Evolutionary conservation across 108 stramenopile species (phyloP).

Genomic region (Nannochloropsis oceanica): DNA sequence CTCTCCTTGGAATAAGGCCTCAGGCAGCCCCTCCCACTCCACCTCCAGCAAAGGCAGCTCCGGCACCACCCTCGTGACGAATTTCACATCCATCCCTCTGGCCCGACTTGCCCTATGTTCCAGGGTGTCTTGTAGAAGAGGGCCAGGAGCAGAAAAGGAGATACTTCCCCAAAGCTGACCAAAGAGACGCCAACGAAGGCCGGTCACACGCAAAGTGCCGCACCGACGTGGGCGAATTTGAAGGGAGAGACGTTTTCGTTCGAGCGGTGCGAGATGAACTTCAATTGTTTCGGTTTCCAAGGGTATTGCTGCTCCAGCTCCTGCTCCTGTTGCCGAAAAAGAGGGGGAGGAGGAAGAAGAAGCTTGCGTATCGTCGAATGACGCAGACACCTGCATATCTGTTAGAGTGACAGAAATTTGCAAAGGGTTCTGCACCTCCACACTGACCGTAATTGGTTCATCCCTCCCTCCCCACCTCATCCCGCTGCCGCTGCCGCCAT

Average conservation of each 20-base stretch:
- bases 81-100: not conserved
- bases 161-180: slow-evolving; percentile 1
- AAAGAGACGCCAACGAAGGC: not conserved
- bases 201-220: not conserved
- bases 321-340: not conserved
- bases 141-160: not conserved
- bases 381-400: not conserved
- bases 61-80: not conserved
- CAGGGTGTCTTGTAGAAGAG: slow-evolving; percentile 6
- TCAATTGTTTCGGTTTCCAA: not conserved
- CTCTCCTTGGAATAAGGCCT: slow-evolving; percentile 14
- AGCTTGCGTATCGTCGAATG: not conserved
- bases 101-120: slow-evolving; percentile 8
- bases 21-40: slow-evolving; percentile 8
- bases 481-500: not conserved
- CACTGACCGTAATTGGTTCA: not conserved
- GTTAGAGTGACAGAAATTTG: not conserved
- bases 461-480: not conserved
- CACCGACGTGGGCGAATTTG: not conserved
- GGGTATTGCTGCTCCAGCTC: not conserved
- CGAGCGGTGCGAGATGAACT: not conserved
- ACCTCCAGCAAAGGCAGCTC: slow-evolving; percentile 9
- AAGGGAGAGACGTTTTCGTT: not conserved
- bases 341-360: not conserved
- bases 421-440: not conserved